A percentile compares a stretch with the other conserved stretches of the same genome.
Conservation (phyloP, 306 rosid species). For the Medicago arabica region DNA sequence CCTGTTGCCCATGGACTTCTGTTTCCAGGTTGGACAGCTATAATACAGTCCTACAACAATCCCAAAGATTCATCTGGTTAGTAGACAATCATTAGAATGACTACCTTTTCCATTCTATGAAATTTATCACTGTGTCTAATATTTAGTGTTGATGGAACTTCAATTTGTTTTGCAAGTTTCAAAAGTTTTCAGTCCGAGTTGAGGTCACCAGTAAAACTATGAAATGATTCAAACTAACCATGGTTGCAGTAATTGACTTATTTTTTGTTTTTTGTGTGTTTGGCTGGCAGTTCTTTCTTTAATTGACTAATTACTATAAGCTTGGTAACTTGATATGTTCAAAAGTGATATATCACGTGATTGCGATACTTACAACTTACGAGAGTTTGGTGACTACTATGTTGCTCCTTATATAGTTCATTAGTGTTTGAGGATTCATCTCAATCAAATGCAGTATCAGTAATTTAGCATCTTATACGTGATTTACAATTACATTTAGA, state of each 20-base stretch:
- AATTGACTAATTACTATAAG: neutral
- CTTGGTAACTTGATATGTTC: conserved; percentile 7
- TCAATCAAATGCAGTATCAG: neutral
- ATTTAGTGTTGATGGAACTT: conserved; percentile 26
- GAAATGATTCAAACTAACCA: conserved; percentile 31
- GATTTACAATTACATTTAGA: conserved; percentile 21
- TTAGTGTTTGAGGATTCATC: conserved; percentile 4
- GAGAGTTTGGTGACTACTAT: neutral
- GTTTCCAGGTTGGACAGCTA: conserved; percentile 72
- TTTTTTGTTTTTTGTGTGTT: neutral
- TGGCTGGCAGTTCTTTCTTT: conserved; percentile 8
- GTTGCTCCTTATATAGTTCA: conserved; percentile 6
- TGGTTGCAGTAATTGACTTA: neutral
- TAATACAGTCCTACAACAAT: conserved; percentile 57
- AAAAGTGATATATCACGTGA: neutral
- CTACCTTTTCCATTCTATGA: conserved; percentile 34
- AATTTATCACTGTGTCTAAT: conserved; percentile 6
- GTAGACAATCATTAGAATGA: conserved; percentile 41
- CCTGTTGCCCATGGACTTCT: conserved; percentile 36
- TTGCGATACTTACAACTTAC: neutral
- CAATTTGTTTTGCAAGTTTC: conserved; percentile 25
- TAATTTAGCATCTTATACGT: neutral
- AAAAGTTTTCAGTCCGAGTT: conserved; percentile 6
- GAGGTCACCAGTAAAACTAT: conserved; percentile 22
- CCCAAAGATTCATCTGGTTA: conserved; percentile 66